Percentiles rank a stretch among this genome's conserved stretches.
These are phyloP conservation scores for Arachis monticola DNA, from an alignment of 331 rosid genomes.

Conservation along the genomic window DNA sequence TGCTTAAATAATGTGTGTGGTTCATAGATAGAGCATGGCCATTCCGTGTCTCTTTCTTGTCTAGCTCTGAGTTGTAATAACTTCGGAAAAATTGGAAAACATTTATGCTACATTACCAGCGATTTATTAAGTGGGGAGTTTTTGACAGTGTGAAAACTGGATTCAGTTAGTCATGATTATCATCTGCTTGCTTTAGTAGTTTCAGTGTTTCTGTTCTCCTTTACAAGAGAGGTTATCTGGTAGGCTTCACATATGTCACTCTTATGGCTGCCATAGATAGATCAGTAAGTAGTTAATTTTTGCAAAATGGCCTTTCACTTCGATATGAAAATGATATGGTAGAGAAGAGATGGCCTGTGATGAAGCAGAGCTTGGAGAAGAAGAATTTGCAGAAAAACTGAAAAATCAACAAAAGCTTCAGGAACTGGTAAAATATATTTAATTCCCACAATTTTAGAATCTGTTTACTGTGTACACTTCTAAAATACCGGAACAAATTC, in stretches of 20 bases:
- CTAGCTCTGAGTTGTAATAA: slow-evolving; percentile 26
- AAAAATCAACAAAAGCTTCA: slow-evolving; percentile 54
- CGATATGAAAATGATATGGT: slow-evolving; percentile 36
- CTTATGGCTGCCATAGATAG: slow-evolving; percentile 9
- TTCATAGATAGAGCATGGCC: neutral
- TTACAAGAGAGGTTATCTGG: neutral
- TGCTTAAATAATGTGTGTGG: neutral
- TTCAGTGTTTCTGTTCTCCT: neutral
- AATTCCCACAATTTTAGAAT: slow-evolving; percentile 1
- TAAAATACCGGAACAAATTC: slow-evolving; percentile 26
- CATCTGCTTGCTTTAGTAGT: neutral
- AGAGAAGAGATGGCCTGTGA: slow-evolving; percentile 93
- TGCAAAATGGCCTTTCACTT: slow-evolving; percentile 16
- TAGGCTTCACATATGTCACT: neutral
- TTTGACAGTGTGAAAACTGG: neutral
- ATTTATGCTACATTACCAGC: neutral
- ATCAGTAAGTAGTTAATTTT: neutral
- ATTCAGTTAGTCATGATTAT: neutral
- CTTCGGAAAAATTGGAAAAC: slow-evolving; percentile 2
- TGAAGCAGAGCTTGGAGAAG: slow-evolving; percentile 85
- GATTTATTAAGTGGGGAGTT: neutral
- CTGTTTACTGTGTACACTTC: slow-evolving; percentile 14
- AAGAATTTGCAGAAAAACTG: slow-evolving; percentile 70
- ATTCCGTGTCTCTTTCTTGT: slow-evolving; percentile 4
- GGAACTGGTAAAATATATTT: slow-evolving; percentile 56